phyloP scores from a whole-genome alignment of 169 alveolate genomes.

The Perkinsus chesapeaki region DNA sequence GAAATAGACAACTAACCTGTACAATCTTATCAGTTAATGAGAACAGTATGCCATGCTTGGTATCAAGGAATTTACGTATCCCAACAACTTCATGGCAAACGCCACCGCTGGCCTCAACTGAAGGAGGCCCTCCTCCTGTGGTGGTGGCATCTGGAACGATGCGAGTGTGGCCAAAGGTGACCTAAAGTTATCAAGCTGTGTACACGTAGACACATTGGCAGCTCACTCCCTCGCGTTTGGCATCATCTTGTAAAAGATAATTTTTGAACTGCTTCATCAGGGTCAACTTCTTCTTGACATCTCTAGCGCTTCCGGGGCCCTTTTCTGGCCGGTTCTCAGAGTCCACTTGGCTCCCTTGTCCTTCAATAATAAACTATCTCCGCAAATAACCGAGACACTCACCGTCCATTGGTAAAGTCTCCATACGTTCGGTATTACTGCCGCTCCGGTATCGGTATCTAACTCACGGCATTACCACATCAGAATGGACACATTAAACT shows the following conservation, averaged over 20 bases:
- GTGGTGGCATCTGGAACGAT: not conserved
- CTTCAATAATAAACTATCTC: not conserved
- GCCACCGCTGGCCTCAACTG: not conserved
- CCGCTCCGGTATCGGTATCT: not conserved
- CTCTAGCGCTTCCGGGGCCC: slow-evolving; percentile 38
- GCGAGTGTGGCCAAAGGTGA: not conserved
- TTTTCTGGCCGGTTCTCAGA: not conserved
- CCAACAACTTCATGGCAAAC: not conserved
- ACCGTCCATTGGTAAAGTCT: not conserved
- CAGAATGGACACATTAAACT: not conserved
- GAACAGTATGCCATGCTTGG: slow-evolving; percentile 71
- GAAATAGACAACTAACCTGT: slow-evolving; percentile 18
- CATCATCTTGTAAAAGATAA: slow-evolving; percentile 57
- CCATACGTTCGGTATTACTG: not conserved
- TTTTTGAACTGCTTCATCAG: slow-evolving; percentile 62
- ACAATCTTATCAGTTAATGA: slow-evolving; percentile 69
- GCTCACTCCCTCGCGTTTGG: not conserved
- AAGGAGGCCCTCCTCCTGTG: no score
- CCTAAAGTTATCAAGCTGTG: not conserved
- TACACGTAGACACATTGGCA: not conserved
- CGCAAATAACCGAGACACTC: not conserved
- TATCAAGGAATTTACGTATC: slow-evolving; percentile 13
- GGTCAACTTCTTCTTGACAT: slow-evolving; percentile 63
- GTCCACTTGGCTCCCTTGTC: not conserved
- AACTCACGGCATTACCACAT: not conserved